Percentiles rank a stretch among this genome's conserved stretches.
Conservation (phyloP, 768 basidiomycete species). For the Cubamyces sp. region DNA sequence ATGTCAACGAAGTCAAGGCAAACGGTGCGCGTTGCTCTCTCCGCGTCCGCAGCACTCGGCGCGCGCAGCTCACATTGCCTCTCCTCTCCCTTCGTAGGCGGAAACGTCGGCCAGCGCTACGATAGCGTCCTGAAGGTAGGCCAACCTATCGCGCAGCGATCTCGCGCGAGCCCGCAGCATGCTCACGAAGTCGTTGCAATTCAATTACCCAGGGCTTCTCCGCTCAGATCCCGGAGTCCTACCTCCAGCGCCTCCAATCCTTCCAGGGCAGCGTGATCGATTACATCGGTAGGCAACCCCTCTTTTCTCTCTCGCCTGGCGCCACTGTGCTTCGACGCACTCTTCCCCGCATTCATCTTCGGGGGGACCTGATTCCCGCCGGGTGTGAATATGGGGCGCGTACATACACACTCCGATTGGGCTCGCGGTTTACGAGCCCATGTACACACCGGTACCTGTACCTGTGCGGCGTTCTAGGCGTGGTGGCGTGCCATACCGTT, state of each 20-base stretch:
- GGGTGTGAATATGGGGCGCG: not conserved
- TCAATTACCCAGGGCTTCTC: slow-evolving; percentile 45
- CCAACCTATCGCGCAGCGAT: not conserved
- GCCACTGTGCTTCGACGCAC: not conserved
- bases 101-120: slow-evolving; percentile 46
- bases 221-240: slow-evolving; percentile 41
- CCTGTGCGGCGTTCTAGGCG: not conserved
- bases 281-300: slow-evolving; percentile 48
- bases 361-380: not conserved
- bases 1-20: slow-evolving; percentile 40
- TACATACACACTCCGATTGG: too few relatives aligned
- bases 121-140: slow-evolving; percentile 44
- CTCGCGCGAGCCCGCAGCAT: not conserved
- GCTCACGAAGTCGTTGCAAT: not conserved
- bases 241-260: slow-evolving; percentile 39
- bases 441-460: not conserved
- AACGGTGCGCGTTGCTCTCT: slow-evolving; percentile 40
- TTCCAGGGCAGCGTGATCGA: slow-evolving; percentile 41
- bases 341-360: not conserved
- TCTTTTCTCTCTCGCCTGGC: not conserved
- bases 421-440: not conserved
- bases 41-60: not conserved
- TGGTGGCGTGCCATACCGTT: not conserved
- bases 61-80: not conserved
- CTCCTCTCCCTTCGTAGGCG: slow-evolving; percentile 37